These are phyloP conservation scores for Ajuga chamaepitys DNA, from an alignment of 257 asterid genomes.

Conservation along the genomic window DNA sequence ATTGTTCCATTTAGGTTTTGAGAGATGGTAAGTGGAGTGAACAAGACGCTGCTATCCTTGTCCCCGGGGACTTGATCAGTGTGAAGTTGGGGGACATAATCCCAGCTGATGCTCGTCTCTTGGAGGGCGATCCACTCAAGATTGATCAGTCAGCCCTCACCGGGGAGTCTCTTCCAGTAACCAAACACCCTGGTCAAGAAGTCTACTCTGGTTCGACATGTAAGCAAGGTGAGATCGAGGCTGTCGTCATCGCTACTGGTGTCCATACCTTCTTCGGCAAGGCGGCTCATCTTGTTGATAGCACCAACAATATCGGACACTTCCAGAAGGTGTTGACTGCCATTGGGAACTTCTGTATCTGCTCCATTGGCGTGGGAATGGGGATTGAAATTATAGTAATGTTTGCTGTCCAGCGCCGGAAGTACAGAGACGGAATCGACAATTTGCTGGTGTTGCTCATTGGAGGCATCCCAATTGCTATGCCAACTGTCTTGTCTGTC, in stretches of 20 bases:
- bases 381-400: slow-evolving; percentile 64
- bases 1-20: slow-evolving; percentile 36
- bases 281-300: slow-evolving; percentile 95
- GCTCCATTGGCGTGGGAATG: slow-evolving; percentile 81
- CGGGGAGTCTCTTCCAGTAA: slow-evolving; percentile 82
- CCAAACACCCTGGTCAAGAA: slow-evolving; percentile 64
- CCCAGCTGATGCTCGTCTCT: slow-evolving; percentile 90
- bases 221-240: slow-evolving; percentile 91
- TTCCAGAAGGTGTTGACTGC: slow-evolving; percentile 87
- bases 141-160: slow-evolving; percentile 87
- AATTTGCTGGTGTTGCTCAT: slow-evolving; percentile 75
- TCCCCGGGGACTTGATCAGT: slow-evolving; percentile 88
- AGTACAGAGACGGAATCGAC: slow-evolving; percentile 83
- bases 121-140: slow-evolving; percentile 88
- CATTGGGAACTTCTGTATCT: slow-evolving; percentile 89
- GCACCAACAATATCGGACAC: slow-evolving; percentile 91
- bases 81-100: slow-evolving; percentile 83
- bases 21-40: slow-evolving; percentile 87
- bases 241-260: slow-evolving; percentile 88
- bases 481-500: slow-evolving; percentile 90
- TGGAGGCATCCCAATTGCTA: slow-evolving; percentile 94
- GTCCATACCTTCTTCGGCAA: slow-evolving; percentile 95
- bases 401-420: slow-evolving; percentile 68
- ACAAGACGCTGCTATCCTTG: slow-evolving; percentile 75
- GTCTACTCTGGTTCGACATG: slow-evolving; percentile 93